phyloP scores from a whole-genome alignment of 2,329 filamentous ascomycete species.

The Simplicillium aogashimaense region DNA sequence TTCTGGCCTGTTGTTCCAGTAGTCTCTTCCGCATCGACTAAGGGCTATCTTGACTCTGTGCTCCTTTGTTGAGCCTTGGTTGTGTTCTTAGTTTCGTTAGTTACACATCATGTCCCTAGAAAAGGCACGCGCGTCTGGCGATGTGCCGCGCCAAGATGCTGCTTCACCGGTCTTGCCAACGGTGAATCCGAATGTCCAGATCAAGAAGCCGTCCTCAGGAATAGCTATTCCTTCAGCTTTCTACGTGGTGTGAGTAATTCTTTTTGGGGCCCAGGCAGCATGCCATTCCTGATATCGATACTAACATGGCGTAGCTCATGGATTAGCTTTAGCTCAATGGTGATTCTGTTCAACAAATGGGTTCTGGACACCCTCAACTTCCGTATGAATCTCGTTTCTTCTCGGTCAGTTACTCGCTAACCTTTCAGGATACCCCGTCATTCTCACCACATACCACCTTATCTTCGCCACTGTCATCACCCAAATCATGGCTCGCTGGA shows the following conservation, averaged over 20 bases:
- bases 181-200: not conserved
- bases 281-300: not conserved
- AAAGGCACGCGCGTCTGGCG: slow-evolving; percentile 1
- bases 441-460: slow-evolving; percentile 94
- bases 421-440: slow-evolving; percentile 54
- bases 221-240: not conserved
- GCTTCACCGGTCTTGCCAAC: slow-evolving; percentile 3
- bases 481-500: slow-evolving; percentile 84
- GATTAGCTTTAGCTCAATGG: slow-evolving; percentile 77
- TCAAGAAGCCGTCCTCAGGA: not conserved
- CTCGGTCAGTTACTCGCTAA: not conserved
- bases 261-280: not conserved
- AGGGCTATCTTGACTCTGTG: no score
- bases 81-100: no score
- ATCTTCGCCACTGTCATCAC: slow-evolving; percentile 90
- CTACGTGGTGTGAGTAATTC: slow-evolving; percentile 5
- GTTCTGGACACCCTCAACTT: slow-evolving; percentile 72
- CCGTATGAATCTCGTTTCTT: slow-evolving; percentile 17
- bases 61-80: no score
- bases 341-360: slow-evolving; percentile 96
- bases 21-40: no score
- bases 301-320: slow-evolving; percentile 32
- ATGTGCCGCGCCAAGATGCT: slow-evolving; percentile 2
- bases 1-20: no score
- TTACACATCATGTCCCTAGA: not conserved